A percentile compares a stretch with the other conserved stretches of the same genome.
These are phyloP conservation scores for Nadsonia starkeyi-henricii DNA, from an alignment of 1,139 yeast species.

Conservation along the genomic window DNA sequence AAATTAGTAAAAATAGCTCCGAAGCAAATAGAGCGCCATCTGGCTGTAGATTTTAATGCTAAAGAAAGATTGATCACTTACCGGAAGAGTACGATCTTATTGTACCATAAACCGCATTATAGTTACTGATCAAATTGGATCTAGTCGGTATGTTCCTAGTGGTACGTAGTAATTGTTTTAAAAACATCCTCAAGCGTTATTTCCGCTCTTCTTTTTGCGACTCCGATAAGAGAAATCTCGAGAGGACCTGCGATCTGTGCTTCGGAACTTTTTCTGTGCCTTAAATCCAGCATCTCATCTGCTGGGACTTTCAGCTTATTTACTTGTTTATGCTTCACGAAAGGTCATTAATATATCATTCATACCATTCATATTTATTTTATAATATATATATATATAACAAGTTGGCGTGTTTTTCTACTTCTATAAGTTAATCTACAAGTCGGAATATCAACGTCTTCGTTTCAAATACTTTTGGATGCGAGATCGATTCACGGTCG, in stretches of 20 bases:
- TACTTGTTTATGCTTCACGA: neutral
- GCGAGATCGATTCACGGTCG: slow-evolving; percentile 42
- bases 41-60: too few species aligned
- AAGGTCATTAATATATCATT: neutral
- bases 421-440: neutral
- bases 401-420: neutral
- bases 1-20: too few species aligned
- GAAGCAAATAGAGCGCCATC: too few species aligned
- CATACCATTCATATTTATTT: neutral
- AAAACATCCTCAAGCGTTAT: neutral
- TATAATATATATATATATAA: neutral
- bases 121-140: neutral
- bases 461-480: slow-evolving; percentile 8
- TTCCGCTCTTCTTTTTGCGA: too few species aligned
- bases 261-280: too few species aligned
- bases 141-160: neutral
- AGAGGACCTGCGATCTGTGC: too few species aligned
- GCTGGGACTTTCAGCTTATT: too few species aligned
- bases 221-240: too few species aligned
- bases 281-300: too few species aligned
- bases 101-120: neutral
- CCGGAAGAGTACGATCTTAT: neutral
- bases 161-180: neutral
- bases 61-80: neutral
- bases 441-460: slow-evolving; percentile 1